Percentiles rank a stretch among this genome's conserved stretches.
Conservation (phyloP, 2,329 filamentous ascomycete species). For the Claviceps maximensis region DNA sequence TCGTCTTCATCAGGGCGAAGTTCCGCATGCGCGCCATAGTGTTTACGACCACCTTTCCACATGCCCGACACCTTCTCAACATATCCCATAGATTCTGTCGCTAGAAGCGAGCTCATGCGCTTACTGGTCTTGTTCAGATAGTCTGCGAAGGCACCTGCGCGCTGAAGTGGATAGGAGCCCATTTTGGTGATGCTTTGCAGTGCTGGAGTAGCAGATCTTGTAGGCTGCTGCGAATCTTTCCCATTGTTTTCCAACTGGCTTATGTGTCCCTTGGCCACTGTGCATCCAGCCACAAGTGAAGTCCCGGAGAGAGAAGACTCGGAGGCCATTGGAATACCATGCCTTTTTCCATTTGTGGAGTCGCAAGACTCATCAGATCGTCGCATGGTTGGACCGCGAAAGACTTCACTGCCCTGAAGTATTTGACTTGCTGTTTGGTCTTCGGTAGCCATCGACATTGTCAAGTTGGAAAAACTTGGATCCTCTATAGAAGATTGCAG, state of each 20-base stretch:
- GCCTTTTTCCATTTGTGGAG: constrained; percentile 10
- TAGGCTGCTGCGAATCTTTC: constrained; percentile 7
- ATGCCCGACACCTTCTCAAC: constrained; percentile 95
- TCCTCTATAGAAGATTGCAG: constrained; percentile 59
- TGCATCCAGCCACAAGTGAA: constrained; percentile 12
- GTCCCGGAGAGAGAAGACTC: constrained; percentile 5
- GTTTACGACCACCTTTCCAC: constrained; percentile 82
- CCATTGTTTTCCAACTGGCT: constrained; percentile 17
- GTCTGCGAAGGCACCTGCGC: constrained; percentile 66
- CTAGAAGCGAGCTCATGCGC: constrained; percentile 68
- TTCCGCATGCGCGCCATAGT: constrained; percentile 57
- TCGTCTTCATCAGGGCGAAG: constrained; percentile 42
- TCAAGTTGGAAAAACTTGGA: constrained; percentile 56
- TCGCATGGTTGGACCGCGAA: constrained; percentile 62
- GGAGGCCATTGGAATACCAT: constrained; percentile 7
- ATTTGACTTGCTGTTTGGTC: constrained; percentile 88
- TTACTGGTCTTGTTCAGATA: constrained; percentile 70
- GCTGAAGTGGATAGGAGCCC: constrained; percentile 68
- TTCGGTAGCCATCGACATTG: constrained; percentile 53
- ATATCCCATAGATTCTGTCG: constrained; percentile 89
- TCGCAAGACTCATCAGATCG: constrained; percentile 30
- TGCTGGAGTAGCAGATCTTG: constrained; percentile 24
- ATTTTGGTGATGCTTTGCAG: constrained; percentile 42
- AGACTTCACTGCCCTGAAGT: constrained; percentile 73
- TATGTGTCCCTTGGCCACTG: constrained; percentile 27